These are phyloP conservation scores for Helicocarpus griseus DNA, from an alignment of 2,329 filamentous ascomycete genomes.

Conservation along the genomic window DNA sequence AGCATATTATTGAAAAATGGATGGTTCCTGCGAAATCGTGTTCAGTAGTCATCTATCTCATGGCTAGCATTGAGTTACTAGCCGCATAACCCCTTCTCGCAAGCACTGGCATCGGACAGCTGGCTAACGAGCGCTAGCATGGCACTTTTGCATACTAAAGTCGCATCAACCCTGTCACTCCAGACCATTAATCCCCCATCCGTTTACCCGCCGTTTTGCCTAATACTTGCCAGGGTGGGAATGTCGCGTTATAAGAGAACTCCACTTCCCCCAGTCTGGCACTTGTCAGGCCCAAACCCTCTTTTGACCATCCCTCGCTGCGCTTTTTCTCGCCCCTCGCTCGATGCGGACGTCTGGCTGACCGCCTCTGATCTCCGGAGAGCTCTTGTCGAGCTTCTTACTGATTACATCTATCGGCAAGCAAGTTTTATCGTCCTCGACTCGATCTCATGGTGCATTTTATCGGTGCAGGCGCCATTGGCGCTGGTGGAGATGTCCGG, in stretches of 20 bases:
- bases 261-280: neutral
- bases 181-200: neutral
- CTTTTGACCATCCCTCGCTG: too few relatives aligned
- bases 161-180: neutral
- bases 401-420: neutral
- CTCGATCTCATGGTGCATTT: neutral
- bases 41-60: too few relatives aligned
- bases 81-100: too few relatives aligned
- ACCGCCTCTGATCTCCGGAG: too few relatives aligned
- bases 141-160: neutral
- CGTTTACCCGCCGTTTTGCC: neutral
- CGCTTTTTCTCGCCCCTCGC: too few relatives aligned
- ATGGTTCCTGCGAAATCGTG: too few relatives aligned
- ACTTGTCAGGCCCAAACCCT: too few relatives aligned
- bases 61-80: too few relatives aligned
- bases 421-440: neutral
- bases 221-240: neutral
- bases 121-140: too few relatives aligned
- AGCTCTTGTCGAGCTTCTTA: neutral
- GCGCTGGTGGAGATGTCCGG: slow-evolving; percentile 16
- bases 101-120: too few relatives aligned
- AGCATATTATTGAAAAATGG: too few relatives aligned
- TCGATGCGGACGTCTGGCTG: neutral
- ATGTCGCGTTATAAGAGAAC: neutral
- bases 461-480: neutral